Evolutionary conservation across 2,329 filamentous ascomycete species (phyloP), one percentile per base, ranked within the genome.

Genomic region (Hypoxylon sp.): DNA sequence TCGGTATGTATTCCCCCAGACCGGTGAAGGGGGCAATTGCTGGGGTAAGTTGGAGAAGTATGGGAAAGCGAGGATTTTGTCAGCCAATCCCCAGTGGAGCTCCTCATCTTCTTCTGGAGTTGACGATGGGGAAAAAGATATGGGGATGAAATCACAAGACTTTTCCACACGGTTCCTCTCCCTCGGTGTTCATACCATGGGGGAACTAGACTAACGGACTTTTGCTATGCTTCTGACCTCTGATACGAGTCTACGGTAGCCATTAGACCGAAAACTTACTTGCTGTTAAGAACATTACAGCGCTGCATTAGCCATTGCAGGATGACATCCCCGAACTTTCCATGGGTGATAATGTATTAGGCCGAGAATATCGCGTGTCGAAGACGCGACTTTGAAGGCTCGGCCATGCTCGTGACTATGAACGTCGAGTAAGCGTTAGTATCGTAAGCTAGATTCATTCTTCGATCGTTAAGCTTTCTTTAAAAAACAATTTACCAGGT

Each of bases 331-430:
- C 65, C 62, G 62, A 63, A 16, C 54, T 48, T 43, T 45, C 27
- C 61, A 53, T 63, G 62, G 52, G 53, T 63, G 51, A 56, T 60
- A 34, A 30, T 45, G 32, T 53, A 65, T 66, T 68, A 61, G 58
- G 29, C 62, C 62, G 65, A 68, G 56, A 47, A 60, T 34, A 32
- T 32, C 59, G 63, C 47, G 45, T 53, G 47, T 58, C 34, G 41
- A 51, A 30, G 27, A 30, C 54, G 25, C 23, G 30, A 63, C 30
- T 27, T 14, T 37, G 37, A 46, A 52, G 37, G 48, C 6, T 27
- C 23, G 16, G 9, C n/a, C 5, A 37, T 3, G 23, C 45, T 39
- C 32, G 30, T 12, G 27, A 21, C 29, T 54, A 61, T n/a, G 21
- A 27, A 21, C 41, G 43, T 19, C 27, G n/a, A 52, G 46, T 30